Evolutionary conservation across 164 flowering plant species (phyloP), one percentile per base, ranked within the genome.

Genomic region (Macadamia tetraphylla): DNA sequence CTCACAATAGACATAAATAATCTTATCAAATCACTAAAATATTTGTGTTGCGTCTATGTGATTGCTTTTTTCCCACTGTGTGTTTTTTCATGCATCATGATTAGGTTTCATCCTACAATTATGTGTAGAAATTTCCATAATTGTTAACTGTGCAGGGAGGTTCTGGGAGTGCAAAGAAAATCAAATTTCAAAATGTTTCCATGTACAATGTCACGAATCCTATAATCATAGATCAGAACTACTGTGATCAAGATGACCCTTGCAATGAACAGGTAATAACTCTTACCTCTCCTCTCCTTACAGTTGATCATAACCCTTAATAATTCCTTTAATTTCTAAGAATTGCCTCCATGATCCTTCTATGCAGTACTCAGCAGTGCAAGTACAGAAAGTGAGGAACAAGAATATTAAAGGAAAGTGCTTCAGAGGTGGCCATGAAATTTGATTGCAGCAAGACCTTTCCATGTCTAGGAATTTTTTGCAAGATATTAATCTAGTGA

Each of bases 151-250:
- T 66, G 67, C 75, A 85, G 87, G 89, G 87, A 15, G 87, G 87
- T 9, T 74, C 75, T 30, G 88, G 88, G 49, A 73, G 55, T 63
- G 84, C 83, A 60, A 79, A 71, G 67, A 74, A 77, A 63, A 78
- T 84, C 62, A 72, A 35, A 44, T 81, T 84, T 70, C 74, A 73
- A 57, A 80, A 84, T 60, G 58, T 82, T 23, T 44, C 62, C n/a
- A 79, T 86, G 89, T 6, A 74, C 0, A 78, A 85, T 60, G 89
- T 87, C 29, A 43, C 51, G 2, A 78, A 80, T 46, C 88, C 88
- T 1, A 85, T 85, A 23, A 80, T 85, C 64, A 80, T 85, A 35
- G 82, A 85, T 63, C 89, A 85, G 64, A 78, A 76, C 55, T 85
- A 85, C 65, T 85, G 87, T 57, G 91, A 86, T 67, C 76, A 77